phyloP scores from a whole-genome alignment of 2,329 filamentous ascomycete species.

The Cytospora leucostoma region DNA sequence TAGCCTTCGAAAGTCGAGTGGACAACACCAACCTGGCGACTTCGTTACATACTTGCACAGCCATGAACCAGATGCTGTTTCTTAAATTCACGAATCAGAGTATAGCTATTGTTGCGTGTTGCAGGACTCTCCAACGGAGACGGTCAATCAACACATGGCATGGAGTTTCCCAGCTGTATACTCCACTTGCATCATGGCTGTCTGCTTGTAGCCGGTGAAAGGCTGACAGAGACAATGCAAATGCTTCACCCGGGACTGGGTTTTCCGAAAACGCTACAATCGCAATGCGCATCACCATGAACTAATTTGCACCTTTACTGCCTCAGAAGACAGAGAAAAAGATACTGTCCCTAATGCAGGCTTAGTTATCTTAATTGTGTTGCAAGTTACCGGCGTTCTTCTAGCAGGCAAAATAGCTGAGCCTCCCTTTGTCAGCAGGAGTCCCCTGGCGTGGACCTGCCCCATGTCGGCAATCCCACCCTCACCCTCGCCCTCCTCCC shows the following conservation, averaged over 20 bases:
- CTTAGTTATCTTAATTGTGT: not conserved
- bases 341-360: too few relatives aligned
- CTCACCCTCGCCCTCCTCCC: not conserved
- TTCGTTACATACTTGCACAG: too few relatives aligned
- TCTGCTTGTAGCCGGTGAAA: not conserved
- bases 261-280: not conserved
- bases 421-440: not conserved
- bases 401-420: not conserved
- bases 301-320: not conserved
- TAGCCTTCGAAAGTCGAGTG: too few relatives aligned
- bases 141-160: not conserved
- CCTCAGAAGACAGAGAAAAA: not conserved
- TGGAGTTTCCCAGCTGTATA: slow-evolving; percentile 19
- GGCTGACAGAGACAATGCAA: not conserved
- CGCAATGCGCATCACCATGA: not conserved
- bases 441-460: not conserved
- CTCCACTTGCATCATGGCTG: slow-evolving; percentile 12
- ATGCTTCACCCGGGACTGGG: not conserved
- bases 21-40: too few relatives aligned
- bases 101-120: not conserved
- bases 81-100: too few relatives aligned
- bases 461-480: slow-evolving; percentile 13
- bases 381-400: not conserved
- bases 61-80: too few relatives aligned
- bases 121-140: not conserved